Percentiles rank a stretch among this genome's conserved stretches.
phyloP scores from a whole-genome alignment of 306 rosid genomes.

The Amphicarpaea edgeworthii region DNA sequence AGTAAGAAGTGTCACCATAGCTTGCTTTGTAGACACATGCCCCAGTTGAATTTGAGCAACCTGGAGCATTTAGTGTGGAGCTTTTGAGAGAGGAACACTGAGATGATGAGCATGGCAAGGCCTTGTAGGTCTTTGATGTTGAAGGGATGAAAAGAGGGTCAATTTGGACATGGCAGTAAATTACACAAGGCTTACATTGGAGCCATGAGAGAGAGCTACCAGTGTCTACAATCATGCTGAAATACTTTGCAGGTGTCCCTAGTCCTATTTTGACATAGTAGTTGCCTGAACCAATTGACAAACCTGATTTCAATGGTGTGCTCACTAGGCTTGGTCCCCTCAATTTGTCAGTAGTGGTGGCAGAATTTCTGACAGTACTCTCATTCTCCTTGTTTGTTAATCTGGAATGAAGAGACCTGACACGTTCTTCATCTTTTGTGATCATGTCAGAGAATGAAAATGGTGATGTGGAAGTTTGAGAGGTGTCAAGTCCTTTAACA shows the following conservation, averaged over 20 bases:
- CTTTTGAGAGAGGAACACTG: slow-evolving; percentile 57
- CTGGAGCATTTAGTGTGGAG: slow-evolving; percentile 64
- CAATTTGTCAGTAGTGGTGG: slow-evolving; percentile 22
- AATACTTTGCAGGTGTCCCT: slow-evolving; percentile 63
- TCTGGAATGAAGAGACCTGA: slow-evolving; percentile 46
- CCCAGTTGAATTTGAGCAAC: slow-evolving; percentile 43
- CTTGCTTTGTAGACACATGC: slow-evolving; percentile 59
- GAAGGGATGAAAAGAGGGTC: slow-evolving; percentile 62
- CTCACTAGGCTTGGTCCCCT: slow-evolving; percentile 42
- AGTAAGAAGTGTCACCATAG: slow-evolving; percentile 65
- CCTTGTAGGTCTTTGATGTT: slow-evolving; percentile 58
- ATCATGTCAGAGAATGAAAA: slow-evolving; percentile 46
- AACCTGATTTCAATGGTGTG: slow-evolving; percentile 61
- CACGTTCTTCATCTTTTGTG: slow-evolving; percentile 55
- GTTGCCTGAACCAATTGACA: slow-evolving; percentile 61
- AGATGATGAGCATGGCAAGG: slow-evolving; percentile 49
- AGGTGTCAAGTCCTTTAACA: slow-evolving; percentile 42
- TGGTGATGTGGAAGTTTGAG: slow-evolving; percentile 38
- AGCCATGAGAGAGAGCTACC: slow-evolving; percentile 79
- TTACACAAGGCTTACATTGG: slow-evolving; percentile 67
- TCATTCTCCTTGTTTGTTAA: slow-evolving; percentile 34
- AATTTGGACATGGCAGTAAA: slow-evolving; percentile 58
- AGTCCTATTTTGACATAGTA: slow-evolving; percentile 67
- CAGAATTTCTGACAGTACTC: slow-evolving; percentile 2
- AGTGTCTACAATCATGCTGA: slow-evolving; percentile 63